Percentiles rank a stretch among this genome's conserved stretches.
Conservation (phyloP, 2,329 filamentous ascomycete species). For the Pestalotiopsis fici region DNA sequence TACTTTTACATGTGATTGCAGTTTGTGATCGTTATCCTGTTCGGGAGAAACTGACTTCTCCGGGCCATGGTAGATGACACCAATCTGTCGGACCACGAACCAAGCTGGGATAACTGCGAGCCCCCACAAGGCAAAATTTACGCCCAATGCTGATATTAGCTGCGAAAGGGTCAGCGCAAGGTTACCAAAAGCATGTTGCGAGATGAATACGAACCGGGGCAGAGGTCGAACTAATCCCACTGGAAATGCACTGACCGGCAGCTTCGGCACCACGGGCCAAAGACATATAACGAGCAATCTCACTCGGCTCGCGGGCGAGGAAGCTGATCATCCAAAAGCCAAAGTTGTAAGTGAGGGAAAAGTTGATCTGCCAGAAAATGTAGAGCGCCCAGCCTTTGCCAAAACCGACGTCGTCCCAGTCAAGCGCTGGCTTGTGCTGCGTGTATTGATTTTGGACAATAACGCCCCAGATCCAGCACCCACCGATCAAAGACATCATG, state of each 20-base stretch:
- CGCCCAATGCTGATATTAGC: conserved; percentile 18
- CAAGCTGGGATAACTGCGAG: conserved; percentile 22
- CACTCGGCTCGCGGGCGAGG: conserved; percentile 23
- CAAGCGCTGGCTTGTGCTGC: conserved; percentile 22
- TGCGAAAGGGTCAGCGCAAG: not conserved
- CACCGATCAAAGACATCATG: conserved; percentile 26
- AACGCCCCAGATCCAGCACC: conserved; percentile 28
- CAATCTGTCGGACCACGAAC: conserved; percentile 23
- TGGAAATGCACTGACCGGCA: conserved; percentile 26
- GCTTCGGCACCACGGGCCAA: conserved; percentile 26
- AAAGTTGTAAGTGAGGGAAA: conserved; percentile 31
- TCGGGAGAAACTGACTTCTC: not conserved
- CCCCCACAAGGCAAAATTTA: conserved; percentile 27
- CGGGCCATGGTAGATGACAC: conserved; percentile 14
- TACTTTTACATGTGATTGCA: not conserved
- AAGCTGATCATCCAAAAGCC: conserved; percentile 34
- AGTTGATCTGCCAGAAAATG: conserved; percentile 33
- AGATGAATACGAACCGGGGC: not conserved
- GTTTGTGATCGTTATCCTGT: not conserved
- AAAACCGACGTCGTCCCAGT: conserved; percentile 26
- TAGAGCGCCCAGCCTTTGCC: conserved; percentile 30
- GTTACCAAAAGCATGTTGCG: not conserved
- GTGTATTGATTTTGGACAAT: conserved; percentile 29
- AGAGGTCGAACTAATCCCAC: conserved; percentile 25
- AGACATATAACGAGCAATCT: conserved; percentile 24